Evolutionary conservation across 371 early-diverging fungal genomes (phyloP), one percentile per base, ranked within the genome.

Genomic region (Apophysomyces trapeziformis): DNA sequence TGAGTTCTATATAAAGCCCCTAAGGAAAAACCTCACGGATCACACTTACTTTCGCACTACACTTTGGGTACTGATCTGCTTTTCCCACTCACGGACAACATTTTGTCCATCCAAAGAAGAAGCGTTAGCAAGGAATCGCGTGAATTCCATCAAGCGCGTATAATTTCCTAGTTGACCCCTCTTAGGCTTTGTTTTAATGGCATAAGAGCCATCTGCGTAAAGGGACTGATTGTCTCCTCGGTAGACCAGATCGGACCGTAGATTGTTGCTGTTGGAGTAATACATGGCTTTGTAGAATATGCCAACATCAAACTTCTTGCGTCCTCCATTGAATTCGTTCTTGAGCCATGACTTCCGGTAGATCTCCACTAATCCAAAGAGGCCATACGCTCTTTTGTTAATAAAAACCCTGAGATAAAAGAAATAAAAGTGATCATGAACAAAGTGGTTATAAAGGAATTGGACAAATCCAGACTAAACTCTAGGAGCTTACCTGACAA

Each of bases 341-440:
- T 68, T 54, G 0, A 75, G 35, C 82, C 82, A 82, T 13, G 76
- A 71, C 21, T 76, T 57, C 32, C 75, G 58, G 57, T 70, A 75
- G 0, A 61, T 60, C 38, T 82, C 82, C 12, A 78, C 66, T 4
- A 82, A 41, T 9, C 73, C 70, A 65, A 75, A 82, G 5, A 82
- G 45, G 7, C 82, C 82, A 45, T 72, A 58, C 2, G 68, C 70
- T 16, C 73, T 58, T 44, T 77, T 60, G 43, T 82, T 78, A n/a
- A 82, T 50, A 11, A 74, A 69, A 0, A 81, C 58, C 36, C 80
- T 75, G n/a, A 11, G 32, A 57, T 43, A 56, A 5, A 44, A 41
- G 41, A 11, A 41, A 41, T 4, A 0, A 11, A 41, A 13, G 41
- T 13, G 13, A 1, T 41, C 5, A 5, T 41, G 41, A 13, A 11